Evolutionary conservation across 1,139 yeast species (phyloP).

Genomic region (Geotrichum klebahnii): DNA sequence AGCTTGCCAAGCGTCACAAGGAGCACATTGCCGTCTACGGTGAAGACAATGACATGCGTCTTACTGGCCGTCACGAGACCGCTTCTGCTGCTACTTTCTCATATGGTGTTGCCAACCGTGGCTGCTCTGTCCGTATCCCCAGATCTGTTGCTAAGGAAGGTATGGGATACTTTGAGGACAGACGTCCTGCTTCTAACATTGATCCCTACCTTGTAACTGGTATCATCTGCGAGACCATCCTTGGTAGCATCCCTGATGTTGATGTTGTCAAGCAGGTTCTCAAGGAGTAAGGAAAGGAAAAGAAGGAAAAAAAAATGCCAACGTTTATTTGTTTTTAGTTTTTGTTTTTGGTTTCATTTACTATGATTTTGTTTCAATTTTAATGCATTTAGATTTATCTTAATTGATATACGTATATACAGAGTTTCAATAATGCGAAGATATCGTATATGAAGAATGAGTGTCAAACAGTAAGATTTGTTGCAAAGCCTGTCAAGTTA

Average conservation of each 20-base stretch:
- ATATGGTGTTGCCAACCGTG: constrained; percentile 99
- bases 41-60: constrained; percentile 87
- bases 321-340: background rate
- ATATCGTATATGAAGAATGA: no score
- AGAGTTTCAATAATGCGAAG: no score
- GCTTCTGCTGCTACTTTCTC: constrained; percentile 89
- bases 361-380: no score
- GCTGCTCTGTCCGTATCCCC: constrained; percentile 97
- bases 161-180: constrained; percentile 96
- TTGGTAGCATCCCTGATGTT: constrained; percentile 93
- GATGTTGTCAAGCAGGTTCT: constrained; percentile 60
- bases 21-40: constrained; percentile 96
- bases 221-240: constrained; percentile 93
- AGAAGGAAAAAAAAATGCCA: background rate
- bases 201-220: constrained; percentile 98
- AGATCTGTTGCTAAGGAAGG: constrained; percentile 98
- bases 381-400: no score
- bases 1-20: constrained; percentile 91
- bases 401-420: no score
- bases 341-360: background rate
- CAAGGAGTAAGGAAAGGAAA: constrained; percentile 4
- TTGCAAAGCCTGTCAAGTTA: no score
- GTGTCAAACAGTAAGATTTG: no score
- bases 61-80: constrained; percentile 98
- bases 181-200: constrained; percentile 99